Evolutionary conservation across 805 yeast genomes (phyloP).

Genomic region (Monosporozyma aerobia): DNA sequence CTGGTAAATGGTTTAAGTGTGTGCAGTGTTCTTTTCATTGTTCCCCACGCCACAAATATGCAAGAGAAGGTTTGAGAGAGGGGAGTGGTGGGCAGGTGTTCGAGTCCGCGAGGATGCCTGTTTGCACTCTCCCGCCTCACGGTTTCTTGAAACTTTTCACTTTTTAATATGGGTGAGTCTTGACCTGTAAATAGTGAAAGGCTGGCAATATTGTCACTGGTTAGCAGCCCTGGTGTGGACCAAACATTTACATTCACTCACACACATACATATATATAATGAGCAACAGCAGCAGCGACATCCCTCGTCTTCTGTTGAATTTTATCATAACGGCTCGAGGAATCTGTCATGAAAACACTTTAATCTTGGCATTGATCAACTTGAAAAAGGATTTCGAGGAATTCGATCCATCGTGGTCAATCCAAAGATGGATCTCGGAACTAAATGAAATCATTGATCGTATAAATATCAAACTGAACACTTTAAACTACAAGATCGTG

Average conservation of each 20-base stretch:
- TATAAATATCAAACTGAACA: conserved; percentile 19
- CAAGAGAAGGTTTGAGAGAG: too few relatives aligned
- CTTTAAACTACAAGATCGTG: conserved; percentile 16
- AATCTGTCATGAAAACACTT: conserved; percentile 18
- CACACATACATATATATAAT: background rate
- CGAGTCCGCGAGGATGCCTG: too few relatives aligned
- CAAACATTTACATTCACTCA: background rate
- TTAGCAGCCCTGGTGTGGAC: background rate
- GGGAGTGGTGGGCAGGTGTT: too few relatives aligned
- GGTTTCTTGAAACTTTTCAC: too few relatives aligned
- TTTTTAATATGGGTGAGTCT: too few relatives aligned
- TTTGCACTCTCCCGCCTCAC: too few relatives aligned
- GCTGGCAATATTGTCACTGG: too few relatives aligned
- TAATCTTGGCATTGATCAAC: conserved; percentile 13
- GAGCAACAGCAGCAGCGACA: background rate
- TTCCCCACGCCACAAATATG: too few relatives aligned
- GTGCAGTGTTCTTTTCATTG: too few relatives aligned
- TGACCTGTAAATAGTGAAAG: too few relatives aligned
- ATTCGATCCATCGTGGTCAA: conserved; percentile 1
- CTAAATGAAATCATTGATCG: conserved; percentile 11
- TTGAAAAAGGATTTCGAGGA: conserved; percentile 5
- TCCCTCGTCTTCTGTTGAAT: background rate
- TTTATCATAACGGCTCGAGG: conserved; percentile 7
- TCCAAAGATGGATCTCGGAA: conserved; percentile 5
- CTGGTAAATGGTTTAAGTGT: too few relatives aligned